These are phyloP conservation scores for Aureobasidium subglaciale DNA, from an alignment of 2,329 filamentous ascomycete species.

Conservation along the genomic window DNA sequence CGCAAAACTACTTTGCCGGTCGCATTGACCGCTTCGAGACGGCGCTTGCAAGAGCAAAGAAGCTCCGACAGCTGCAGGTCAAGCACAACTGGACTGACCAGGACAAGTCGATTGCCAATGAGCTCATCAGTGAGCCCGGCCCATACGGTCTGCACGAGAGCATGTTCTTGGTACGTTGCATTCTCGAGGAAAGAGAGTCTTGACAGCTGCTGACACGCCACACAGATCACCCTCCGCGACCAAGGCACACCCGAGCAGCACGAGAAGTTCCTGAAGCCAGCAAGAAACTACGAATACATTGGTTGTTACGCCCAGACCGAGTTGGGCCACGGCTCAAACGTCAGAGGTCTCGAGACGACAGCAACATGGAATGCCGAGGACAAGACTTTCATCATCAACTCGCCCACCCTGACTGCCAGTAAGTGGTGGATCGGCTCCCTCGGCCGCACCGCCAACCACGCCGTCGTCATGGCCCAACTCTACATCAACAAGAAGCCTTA, in stretches of 20 bases:
- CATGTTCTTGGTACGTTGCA: constrained; percentile 56
- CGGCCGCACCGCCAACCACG: constrained; percentile 67
- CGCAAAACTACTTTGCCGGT: constrained; percentile 68
- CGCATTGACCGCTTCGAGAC: constrained; percentile 62
- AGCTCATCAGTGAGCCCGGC: constrained; percentile 64
- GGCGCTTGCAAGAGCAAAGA: constrained; percentile 64
- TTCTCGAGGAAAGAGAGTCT: background rate
- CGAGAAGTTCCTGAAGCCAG: constrained; percentile 62
- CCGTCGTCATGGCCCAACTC: constrained; percentile 72
- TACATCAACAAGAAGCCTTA: constrained; percentile 60
- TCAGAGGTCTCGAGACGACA: constrained; percentile 63
- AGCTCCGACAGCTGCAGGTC: constrained; percentile 57
- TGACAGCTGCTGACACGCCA: background rate
- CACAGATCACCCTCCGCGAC: constrained; percentile 58
- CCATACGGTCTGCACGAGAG: constrained; percentile 66
- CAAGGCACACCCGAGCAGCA: constrained; percentile 69
- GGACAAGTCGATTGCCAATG: constrained; percentile 58
- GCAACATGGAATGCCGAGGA: constrained; percentile 67
- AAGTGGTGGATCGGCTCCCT: constrained; percentile 85
- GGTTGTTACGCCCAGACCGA: constrained; percentile 79
- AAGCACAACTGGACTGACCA: constrained; percentile 61
- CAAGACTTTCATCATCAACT: constrained; percentile 69
- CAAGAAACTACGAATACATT: constrained; percentile 63
- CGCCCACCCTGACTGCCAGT: constrained; percentile 64
- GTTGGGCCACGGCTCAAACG: constrained; percentile 71